phyloP scores from a whole-genome alignment of 2,329 filamentous ascomycete species.

The Fusarium sp. region DNA sequence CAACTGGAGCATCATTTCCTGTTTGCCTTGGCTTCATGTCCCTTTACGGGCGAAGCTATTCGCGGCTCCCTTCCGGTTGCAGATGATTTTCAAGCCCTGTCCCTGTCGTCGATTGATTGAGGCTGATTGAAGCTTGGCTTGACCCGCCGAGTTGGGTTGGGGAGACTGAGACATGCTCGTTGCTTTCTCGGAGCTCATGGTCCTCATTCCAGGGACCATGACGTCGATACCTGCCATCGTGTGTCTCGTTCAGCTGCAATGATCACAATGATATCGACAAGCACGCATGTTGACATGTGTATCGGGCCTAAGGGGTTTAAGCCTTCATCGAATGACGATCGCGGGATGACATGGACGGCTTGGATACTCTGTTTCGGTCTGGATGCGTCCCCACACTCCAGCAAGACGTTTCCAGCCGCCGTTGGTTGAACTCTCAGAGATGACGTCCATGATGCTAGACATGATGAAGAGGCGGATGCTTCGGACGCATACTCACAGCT shows the following conservation, averaged over 20 bases:
- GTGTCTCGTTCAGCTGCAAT: slow-evolving; percentile 21
- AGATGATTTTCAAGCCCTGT: neutral
- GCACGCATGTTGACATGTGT: slow-evolving; percentile 7
- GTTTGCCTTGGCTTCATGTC: neutral
- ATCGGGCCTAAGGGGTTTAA: slow-evolving; percentile 6
- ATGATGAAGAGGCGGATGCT: slow-evolving; percentile 17
- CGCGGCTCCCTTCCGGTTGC: slow-evolving; percentile 12
- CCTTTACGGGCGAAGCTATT: slow-evolving; percentile 18
- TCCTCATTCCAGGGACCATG: slow-evolving; percentile 4
- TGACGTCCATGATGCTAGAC: slow-evolving; percentile 29
- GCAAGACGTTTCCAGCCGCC: neutral
- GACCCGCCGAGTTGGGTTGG: slow-evolving; percentile 12
- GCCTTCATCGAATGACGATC: slow-evolving; percentile 22
- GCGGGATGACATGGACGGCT: slow-evolving; percentile 37
- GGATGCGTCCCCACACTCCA: neutral
- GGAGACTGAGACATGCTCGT: slow-evolving; percentile 25
- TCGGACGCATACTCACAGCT: slow-evolving; percentile 4
- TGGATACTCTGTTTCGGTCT: slow-evolving; percentile 6
- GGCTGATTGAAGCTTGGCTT: slow-evolving; percentile 7
- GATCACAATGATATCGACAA: neutral
- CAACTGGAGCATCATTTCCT: slow-evolving; percentile 19
- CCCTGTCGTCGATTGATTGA: neutral
- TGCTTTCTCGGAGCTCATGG: slow-evolving; percentile 9
- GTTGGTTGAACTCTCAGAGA: slow-evolving; percentile 8
- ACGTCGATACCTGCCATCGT: slow-evolving; percentile 6